A percentile compares a stretch with the other conserved stretches of the same genome.
phyloP scores from a whole-genome alignment of 306 rosid species.

The Corylus heterophylla region DNA sequence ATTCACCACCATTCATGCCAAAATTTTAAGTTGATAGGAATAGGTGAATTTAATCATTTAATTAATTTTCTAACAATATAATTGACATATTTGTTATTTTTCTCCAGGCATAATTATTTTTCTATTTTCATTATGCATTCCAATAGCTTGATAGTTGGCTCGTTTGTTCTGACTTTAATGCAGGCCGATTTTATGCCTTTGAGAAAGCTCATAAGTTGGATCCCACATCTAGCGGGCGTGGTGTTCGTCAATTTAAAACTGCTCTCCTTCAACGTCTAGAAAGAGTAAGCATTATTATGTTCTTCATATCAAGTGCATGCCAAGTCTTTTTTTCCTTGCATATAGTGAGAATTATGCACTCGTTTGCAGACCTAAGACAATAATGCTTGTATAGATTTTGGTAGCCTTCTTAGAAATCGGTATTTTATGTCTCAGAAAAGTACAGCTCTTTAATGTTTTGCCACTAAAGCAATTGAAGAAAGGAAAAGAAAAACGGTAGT shows the following conservation, averaged over 20 bases:
- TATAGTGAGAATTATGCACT: too few relatives aligned
- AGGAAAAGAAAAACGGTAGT: too few relatives aligned
- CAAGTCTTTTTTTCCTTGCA: not conserved
- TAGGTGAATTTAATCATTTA: too few relatives aligned
- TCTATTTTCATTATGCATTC: slow-evolving; percentile 1
- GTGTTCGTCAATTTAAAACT: slow-evolving; percentile 96
- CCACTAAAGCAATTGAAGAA: too few relatives aligned
- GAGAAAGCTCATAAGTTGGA: slow-evolving; percentile 99
- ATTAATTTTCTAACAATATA: too few relatives aligned
- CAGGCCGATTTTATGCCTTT: slow-evolving; percentile 96
- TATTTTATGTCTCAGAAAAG: too few relatives aligned
- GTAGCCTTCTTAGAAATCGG: too few relatives aligned
- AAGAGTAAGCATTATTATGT: slow-evolving; percentile 54
- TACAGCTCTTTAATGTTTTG: too few relatives aligned
- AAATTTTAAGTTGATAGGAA: too few relatives aligned
- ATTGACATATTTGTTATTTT: not conserved
- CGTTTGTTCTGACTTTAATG: slow-evolving; percentile 10
- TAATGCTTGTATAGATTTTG: too few relatives aligned
- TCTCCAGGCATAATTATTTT: slow-evolving; percentile 5
- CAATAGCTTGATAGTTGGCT: not conserved
- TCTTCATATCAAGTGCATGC: slow-evolving; percentile 3
- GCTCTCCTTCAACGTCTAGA: slow-evolving; percentile 96
- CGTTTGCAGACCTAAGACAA: too few relatives aligned
- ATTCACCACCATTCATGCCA: too few relatives aligned
- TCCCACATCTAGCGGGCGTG: slow-evolving; percentile 96